A percentile compares a stretch with the other conserved stretches of the same genome.
These are phyloP conservation scores for Trifolium pratense DNA, from an alignment of 306 rosid genomes.

Conservation along the genomic window DNA sequence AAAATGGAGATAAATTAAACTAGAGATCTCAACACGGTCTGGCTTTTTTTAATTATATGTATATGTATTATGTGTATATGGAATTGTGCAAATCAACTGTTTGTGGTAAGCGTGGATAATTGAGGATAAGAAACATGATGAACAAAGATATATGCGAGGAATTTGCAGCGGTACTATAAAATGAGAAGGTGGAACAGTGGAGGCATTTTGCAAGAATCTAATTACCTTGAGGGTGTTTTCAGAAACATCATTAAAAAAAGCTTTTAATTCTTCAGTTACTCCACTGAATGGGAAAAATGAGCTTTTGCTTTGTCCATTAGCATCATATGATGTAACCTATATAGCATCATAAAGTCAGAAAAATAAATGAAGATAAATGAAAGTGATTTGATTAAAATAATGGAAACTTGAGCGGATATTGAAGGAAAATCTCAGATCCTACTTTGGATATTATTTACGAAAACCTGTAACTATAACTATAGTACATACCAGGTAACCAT, in stretches of 20 bases:
- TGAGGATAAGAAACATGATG: constrained; percentile 22
- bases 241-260: constrained; percentile 69
- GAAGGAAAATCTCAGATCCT: constrained; percentile 7
- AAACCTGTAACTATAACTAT: constrained; percentile 22
- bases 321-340: constrained; percentile 61
- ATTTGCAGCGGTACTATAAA: constrained; percentile 10
- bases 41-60: constrained; percentile 1
- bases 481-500: constrained; percentile 75
- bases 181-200: constrained; percentile 30
- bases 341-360: constrained; percentile 37
- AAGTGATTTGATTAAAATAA: constrained; percentile 14
- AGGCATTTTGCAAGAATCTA: constrained; percentile 35
- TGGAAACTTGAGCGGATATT: constrained; percentile 14
- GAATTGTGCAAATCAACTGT: too few species aligned
- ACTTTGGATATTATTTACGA: constrained; percentile 3
- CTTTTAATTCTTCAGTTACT: constrained; percentile 79
- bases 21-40: not conserved
- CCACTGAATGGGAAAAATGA: constrained; percentile 88
- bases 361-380: constrained; percentile 12
- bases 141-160: constrained; percentile 17
- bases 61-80: not conserved
- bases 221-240: constrained; percentile 60
- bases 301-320: constrained; percentile 67
- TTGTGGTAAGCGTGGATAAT: too few species aligned
- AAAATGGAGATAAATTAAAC: constrained; percentile 38